Percentiles rank a stretch among this genome's conserved stretches.
Conservation (phyloP, 495 filamentous ascomycete species). For the Amorphotheca resinae region DNA sequence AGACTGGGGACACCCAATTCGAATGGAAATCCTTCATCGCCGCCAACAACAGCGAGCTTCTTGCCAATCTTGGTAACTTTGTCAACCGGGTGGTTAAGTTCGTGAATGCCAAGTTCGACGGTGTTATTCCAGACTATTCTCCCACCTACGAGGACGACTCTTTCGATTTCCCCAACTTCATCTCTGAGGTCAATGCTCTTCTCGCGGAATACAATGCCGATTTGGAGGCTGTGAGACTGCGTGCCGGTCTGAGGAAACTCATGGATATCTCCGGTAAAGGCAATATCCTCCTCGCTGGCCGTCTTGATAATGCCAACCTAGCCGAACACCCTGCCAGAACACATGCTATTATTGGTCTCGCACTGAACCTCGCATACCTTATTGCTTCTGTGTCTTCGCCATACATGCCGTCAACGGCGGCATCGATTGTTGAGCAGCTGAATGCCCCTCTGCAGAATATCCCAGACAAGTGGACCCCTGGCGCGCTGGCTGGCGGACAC, state of each 20-base stretch:
- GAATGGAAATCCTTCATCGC: slow-evolving; percentile 77
- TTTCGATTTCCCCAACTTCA: slow-evolving; percentile 29
- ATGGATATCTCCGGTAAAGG: slow-evolving; percentile 61
- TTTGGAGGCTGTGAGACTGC: slow-evolving; percentile 63
- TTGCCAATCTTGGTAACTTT: slow-evolving; percentile 87
- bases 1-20: slow-evolving; percentile 82
- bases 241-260: slow-evolving; percentile 55
- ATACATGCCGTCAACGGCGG: slow-evolving; percentile 73
- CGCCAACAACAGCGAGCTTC: slow-evolving; percentile 80
- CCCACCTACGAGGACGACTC: slow-evolving; percentile 39
- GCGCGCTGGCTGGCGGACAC: slow-evolving; percentile 55
- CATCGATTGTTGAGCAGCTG: slow-evolving; percentile 63
- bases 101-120: slow-evolving; percentile 60
- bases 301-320: slow-evolving; percentile 70
- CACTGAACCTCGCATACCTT: slow-evolving; percentile 71
- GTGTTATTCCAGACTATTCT: slow-evolving; percentile 55
- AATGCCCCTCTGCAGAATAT: slow-evolving; percentile 51
- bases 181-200: slow-evolving; percentile 43
- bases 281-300: slow-evolving; percentile 68
- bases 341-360: slow-evolving; percentile 64
- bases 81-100: slow-evolving; percentile 92
- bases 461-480: slow-evolving; percentile 55
- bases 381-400: slow-evolving; percentile 64
- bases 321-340: slow-evolving; percentile 60
- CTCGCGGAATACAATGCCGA: slow-evolving; percentile 59